A percentile compares a stretch with the other conserved stretches of the same genome.
These are phyloP conservation scores for Amanita rubescens DNA, from an alignment of 768 basidiomycete genomes.

Conservation along the genomic window DNA sequence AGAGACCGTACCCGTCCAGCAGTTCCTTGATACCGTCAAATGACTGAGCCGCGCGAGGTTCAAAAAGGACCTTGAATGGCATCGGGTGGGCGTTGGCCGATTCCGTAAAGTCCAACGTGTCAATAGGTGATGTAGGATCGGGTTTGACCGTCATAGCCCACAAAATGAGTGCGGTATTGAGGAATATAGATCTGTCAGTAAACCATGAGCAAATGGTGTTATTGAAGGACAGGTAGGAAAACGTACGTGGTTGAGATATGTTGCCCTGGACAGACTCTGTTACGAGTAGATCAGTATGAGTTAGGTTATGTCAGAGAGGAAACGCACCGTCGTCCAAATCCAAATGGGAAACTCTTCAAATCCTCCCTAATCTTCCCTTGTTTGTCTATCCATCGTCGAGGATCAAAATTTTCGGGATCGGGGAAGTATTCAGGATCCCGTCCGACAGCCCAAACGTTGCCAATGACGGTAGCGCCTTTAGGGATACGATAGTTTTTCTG, in stretches of 20 bases:
- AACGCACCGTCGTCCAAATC: slow-evolving; percentile 43
- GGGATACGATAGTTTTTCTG: slow-evolving; percentile 46
- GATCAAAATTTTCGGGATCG: slow-evolving; percentile 51
- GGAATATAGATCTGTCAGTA: slow-evolving; percentile 46
- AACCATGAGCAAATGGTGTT: not conserved
- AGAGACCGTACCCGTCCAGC: slow-evolving; percentile 35
- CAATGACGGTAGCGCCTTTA: slow-evolving; percentile 48
- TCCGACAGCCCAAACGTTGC: slow-evolving; percentile 55
- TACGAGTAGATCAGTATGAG: not conserved
- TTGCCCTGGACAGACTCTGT: slow-evolving; percentile 59
- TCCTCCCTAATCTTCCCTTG: slow-evolving; percentile 44
- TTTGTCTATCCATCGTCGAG: slow-evolving; percentile 46
- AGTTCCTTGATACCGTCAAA: slow-evolving; percentile 29
- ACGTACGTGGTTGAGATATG: slow-evolving; percentile 44
- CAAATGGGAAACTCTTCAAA: slow-evolving; percentile 45
- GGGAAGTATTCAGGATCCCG: slow-evolving; percentile 48
- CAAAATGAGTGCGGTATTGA: slow-evolving; percentile 55
- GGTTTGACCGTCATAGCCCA: slow-evolving; percentile 58
- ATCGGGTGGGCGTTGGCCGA: slow-evolving; percentile 57
- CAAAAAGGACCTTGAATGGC: slow-evolving; percentile 52
- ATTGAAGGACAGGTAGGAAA: not conserved
- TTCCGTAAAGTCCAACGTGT: slow-evolving; percentile 54
- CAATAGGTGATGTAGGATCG: slow-evolving; percentile 48
- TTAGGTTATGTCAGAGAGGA: not conserved
- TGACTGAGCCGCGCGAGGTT: slow-evolving; percentile 33